A percentile compares a stretch with the other conserved stretches of the same genome.
These are phyloP conservation scores for Talaromyces sp. DNA, from an alignment of 2,329 filamentous ascomycete genomes.

Conservation along the genomic window DNA sequence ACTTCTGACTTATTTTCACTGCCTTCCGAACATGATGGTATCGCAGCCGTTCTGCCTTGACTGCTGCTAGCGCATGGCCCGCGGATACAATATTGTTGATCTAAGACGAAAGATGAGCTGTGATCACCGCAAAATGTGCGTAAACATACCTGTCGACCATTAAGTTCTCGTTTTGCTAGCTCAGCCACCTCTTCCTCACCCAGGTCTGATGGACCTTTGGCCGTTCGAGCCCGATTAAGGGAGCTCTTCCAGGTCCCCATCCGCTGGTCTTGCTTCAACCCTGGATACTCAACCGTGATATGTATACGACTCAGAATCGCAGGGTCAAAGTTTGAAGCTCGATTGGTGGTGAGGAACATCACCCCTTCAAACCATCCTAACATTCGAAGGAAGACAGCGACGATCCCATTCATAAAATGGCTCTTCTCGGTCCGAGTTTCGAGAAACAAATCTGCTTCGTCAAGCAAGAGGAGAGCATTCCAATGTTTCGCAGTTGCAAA, in stretches of 20 bases:
- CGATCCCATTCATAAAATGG: slow-evolving; percentile 12
- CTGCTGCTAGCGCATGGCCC: slow-evolving; percentile 7
- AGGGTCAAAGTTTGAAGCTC: slow-evolving; percentile 22
- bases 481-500: slow-evolving; percentile 28
- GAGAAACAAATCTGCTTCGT: slow-evolving; percentile 32
- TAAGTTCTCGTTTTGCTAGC: slow-evolving; percentile 3
- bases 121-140: not conserved
- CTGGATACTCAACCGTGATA: slow-evolving; percentile 6
- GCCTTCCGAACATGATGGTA: slow-evolving; percentile 12
- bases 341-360: slow-evolving; percentile 47
- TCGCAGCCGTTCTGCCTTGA: slow-evolving; percentile 6
- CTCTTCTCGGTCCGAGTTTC: slow-evolving; percentile 5
- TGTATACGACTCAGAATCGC: slow-evolving; percentile 15
- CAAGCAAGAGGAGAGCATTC: slow-evolving; percentile 52
- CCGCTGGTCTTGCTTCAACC: slow-evolving; percentile 12
- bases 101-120: slow-evolving; percentile 3
- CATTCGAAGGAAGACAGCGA: slow-evolving; percentile 37
- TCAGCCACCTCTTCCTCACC: slow-evolving; percentile 6
- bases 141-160: slow-evolving; percentile 14
- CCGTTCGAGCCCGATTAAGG: slow-evolving; percentile 1
- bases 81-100: slow-evolving; percentile 11
- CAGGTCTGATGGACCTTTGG: not conserved
- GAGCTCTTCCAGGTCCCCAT: slow-evolving; percentile 8
- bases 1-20: slow-evolving; percentile 14
- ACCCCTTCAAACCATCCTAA: slow-evolving; percentile 44